Conservation (phyloP, 768 basidiomycete species). For the Suillus lakei region DNA sequence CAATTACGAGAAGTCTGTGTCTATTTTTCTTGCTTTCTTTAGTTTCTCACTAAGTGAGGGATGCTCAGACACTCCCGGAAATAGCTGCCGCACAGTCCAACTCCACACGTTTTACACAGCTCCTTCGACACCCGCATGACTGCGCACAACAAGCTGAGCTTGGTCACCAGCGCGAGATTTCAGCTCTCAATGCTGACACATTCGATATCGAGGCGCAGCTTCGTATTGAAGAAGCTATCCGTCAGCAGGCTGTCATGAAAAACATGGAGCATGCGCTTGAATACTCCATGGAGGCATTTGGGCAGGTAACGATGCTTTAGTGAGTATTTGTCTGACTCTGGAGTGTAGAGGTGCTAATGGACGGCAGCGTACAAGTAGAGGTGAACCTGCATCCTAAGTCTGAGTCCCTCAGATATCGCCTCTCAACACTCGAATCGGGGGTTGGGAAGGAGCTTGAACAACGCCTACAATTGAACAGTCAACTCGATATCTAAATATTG, state of each 20-base stretch:
- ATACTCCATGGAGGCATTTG: constrained; percentile 91
- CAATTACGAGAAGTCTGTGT: constrained; percentile 69
- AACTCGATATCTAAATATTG: no score
- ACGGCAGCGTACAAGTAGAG: constrained; percentile 79
- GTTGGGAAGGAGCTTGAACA: no score
- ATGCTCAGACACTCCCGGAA: constrained; percentile 77
- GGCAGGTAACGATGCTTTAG: constrained; percentile 96
- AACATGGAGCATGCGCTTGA: constrained; percentile 95
- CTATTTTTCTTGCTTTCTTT: neutral
- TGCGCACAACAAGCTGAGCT: constrained; percentile 59
- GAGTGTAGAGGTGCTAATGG: constrained; percentile 6
- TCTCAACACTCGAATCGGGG: no score
- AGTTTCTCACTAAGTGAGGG: constrained; percentile 1
- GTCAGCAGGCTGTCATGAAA: constrained; percentile 87
- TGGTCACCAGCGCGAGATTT: constrained; percentile 62
- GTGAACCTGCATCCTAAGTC: constrained; percentile 87
- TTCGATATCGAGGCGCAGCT: constrained; percentile 91
- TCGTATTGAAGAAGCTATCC: constrained; percentile 91
- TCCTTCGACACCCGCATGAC: constrained; percentile 65
- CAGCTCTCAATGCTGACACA: constrained; percentile 80
- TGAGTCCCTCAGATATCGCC: no score
- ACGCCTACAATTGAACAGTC: no score
- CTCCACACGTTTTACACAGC: constrained; percentile 74
- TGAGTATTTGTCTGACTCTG: constrained; percentile 45
- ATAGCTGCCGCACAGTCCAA: constrained; percentile 67